Evolutionary conservation across 2,329 filamentous ascomycete genomes (phyloP), one percentile per base, ranked within the genome.

Genomic region (Verticillium zaregamsianum): DNA sequence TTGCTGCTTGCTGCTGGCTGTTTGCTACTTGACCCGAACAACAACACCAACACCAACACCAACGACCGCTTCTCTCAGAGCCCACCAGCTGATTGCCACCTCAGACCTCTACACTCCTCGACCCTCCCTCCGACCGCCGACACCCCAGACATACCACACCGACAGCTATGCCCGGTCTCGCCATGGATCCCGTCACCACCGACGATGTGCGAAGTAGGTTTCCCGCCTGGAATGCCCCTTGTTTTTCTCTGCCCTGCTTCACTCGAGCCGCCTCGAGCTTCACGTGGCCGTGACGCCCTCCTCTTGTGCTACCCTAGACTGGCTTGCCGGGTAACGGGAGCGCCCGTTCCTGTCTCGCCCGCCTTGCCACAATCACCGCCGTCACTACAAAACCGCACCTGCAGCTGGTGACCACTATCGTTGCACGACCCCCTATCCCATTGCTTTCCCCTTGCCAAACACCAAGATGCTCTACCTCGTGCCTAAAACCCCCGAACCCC

Each of bases 171-270:
- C 73, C 79, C 63, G 76, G 74, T 67, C 67, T 74, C 64, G 74
- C 79, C 58, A 74, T 77, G 69, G 69, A 71, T 61, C 73, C 77
- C 60, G 73, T 78, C 63, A 73, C 73, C 63, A 76, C 79, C 58
- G 80, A 83, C 70, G 80, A 83, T 63, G 76, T 74, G 59, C 72
- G 76, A 74, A 72, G 75, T 77, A 58, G 76, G 75, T 74, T 17
- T 62, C 58, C 39, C n/a, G 17, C 23, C 7, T 9, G 40, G 40
- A 9, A 23, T 6, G 40, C n/a, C 40, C 40, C n/a, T 49, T 49
- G 8, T 20, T 12, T 49, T 5, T 2, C n/a, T n/a, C 20, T 49
- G 20, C 20, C 40, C 12, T 23, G 20, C 20, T 49, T 49, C n/a
- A 7, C 20, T 37, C 15, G 31, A 25, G 25, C 4, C n/a, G 9